Conservation (phyloP, 2,329 filamentous ascomycete genomes). For the Juglanconis juglandina region DNA sequence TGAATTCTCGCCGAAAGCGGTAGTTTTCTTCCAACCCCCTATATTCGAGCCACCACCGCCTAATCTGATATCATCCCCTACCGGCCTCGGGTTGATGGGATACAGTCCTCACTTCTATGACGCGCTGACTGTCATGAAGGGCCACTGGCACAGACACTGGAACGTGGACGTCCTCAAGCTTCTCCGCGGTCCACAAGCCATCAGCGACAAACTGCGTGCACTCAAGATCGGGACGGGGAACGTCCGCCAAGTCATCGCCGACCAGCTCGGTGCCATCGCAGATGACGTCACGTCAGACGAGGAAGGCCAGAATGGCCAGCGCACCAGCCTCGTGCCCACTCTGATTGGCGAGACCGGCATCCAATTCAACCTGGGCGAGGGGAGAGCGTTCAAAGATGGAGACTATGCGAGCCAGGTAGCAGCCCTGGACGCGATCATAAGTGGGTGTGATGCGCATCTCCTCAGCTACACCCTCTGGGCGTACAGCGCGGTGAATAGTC, state of each 20-base stretch:
- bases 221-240: constrained; percentile 20
- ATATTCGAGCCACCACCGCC: constrained; percentile 22
- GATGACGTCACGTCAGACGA: constrained; percentile 12
- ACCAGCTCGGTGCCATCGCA: constrained; percentile 21
- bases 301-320: background rate
- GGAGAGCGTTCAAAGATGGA: constrained; percentile 21
- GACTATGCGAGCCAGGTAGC: constrained; percentile 23
- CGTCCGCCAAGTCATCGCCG: constrained; percentile 20
- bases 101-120: constrained; percentile 26
- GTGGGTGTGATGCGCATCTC: constrained; percentile 22
- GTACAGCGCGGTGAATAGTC: constrained; percentile 22
- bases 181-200: constrained; percentile 21
- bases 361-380: constrained; percentile 23
- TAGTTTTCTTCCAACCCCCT: constrained; percentile 22
- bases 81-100: constrained; percentile 8
- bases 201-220: constrained; percentile 20
- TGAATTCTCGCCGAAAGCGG: constrained; percentile 8
- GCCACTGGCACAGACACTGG: constrained; percentile 24
- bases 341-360: constrained; percentile 25
- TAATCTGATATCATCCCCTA: constrained; percentile 7
- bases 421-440: constrained; percentile 22
- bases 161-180: constrained; percentile 24
- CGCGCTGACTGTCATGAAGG: constrained; percentile 23
- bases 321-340: constrained; percentile 11
- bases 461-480: constrained; percentile 23